Conservation (phyloP, 208 protist genomes). For the Leishmania martiniquensis region DNA sequence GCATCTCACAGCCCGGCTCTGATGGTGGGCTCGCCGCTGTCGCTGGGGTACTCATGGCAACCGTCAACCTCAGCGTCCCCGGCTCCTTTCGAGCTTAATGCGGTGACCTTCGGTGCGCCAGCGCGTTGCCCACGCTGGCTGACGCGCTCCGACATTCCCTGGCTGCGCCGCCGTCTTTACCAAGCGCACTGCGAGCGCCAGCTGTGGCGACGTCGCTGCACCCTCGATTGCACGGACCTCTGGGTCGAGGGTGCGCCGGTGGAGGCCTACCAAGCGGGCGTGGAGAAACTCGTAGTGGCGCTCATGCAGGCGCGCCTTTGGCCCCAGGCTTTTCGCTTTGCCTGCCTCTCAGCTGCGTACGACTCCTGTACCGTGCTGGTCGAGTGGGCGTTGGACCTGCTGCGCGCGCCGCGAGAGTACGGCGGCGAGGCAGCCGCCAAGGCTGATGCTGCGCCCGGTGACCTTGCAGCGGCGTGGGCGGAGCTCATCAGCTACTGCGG, state of each 20-base stretch:
- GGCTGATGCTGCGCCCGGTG: slow-evolving; percentile 28
- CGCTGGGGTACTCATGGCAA: slow-evolving; percentile 45
- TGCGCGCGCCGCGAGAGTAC: slow-evolving; percentile 24
- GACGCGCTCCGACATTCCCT: slow-evolving; percentile 67
- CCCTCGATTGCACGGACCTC: slow-evolving; percentile 75
- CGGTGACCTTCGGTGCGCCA: neutral
- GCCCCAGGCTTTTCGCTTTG: slow-evolving; percentile 71
- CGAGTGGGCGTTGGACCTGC: slow-evolving; percentile 65
- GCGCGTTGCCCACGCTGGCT: slow-evolving; percentile 34
- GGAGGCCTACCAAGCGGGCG: slow-evolving; percentile 40
- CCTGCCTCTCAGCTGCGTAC: slow-evolving; percentile 37
- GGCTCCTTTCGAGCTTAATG: slow-evolving; percentile 1
- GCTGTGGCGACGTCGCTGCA: slow-evolving; percentile 58
- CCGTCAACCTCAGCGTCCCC: slow-evolving; percentile 18
- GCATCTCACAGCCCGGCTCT: slow-evolving; percentile 1
- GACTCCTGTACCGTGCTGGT: slow-evolving; percentile 57
- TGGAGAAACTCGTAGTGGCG: slow-evolving; percentile 54
- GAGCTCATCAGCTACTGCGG: slow-evolving; percentile 55
- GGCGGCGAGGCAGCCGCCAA: neutral
- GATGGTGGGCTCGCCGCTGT: slow-evolving; percentile 33
- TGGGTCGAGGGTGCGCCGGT: slow-evolving; percentile 65
- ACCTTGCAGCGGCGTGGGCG: slow-evolving; percentile 50
- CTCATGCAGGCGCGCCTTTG: slow-evolving; percentile 78
- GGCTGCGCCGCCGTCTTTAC: slow-evolving; percentile 69
- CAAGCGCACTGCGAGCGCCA: slow-evolving; percentile 83